phyloP scores from a whole-genome alignment of 768 basidiomycete genomes.

The Hemileccinum rubropunctum region DNA sequence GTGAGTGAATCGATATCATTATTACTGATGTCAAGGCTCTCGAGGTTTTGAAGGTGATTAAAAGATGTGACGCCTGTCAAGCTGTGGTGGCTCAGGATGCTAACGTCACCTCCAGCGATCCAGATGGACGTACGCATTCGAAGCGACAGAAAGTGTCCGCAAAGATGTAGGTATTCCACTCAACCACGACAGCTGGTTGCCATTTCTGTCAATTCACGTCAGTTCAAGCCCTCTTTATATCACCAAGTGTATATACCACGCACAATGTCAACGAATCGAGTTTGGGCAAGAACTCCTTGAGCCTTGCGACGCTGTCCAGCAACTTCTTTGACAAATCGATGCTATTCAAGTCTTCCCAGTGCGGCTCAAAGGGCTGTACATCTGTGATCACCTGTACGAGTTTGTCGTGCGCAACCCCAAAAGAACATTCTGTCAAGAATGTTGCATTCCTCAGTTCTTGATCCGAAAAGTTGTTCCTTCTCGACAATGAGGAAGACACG shows the following conservation, averaged over 20 bases:
- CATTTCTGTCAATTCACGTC: constrained; percentile 48
- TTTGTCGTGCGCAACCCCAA: constrained; percentile 88
- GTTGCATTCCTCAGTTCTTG: constrained; percentile 48
- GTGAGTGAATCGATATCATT: constrained; percentile 87
- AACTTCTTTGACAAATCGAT: constrained; percentile 69
- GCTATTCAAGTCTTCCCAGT: constrained; percentile 79
- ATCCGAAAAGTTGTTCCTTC: constrained; percentile 36
- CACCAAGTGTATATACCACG: constrained; percentile 31
- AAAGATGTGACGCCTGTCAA: constrained; percentile 87
- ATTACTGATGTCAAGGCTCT: constrained; percentile 85
- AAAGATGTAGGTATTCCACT: constrained; percentile 72
- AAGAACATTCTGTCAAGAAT: constrained; percentile 95
- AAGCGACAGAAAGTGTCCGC: constrained; percentile 74
- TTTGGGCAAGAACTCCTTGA: constrained; percentile 88
- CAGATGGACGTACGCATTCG: constrained; percentile 53
- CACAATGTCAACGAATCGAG: constrained; percentile 77
- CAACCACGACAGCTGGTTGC: constrained; percentile 73
- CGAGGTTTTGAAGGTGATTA: constrained; percentile 80
- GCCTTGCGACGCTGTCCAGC: constrained; percentile 61
- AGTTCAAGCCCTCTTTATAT: neutral
- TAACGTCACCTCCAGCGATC: constrained; percentile 9
- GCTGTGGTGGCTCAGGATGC: constrained; percentile 39
- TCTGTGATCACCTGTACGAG: constrained; percentile 93
- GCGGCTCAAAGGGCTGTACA: constrained; percentile 89
- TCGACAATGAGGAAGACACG: constrained; percentile 45